Evolutionary conservation across 345 rosid species (phyloP).

Genomic region (Pistacia vera): DNA sequence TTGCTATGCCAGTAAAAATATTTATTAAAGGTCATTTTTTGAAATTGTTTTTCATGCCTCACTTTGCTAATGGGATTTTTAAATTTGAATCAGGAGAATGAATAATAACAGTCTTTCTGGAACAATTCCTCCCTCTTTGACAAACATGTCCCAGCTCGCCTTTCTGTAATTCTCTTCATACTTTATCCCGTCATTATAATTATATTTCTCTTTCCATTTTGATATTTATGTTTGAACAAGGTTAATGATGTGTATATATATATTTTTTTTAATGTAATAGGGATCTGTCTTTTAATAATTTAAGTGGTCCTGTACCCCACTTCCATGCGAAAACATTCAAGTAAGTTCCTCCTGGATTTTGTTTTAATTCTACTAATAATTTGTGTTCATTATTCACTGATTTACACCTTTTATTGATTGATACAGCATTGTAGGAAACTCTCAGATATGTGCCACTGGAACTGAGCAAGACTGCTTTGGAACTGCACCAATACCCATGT

Average conservation of each 20-base stretch:
- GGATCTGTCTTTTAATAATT: conserved; percentile 65
- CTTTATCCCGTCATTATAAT: not conserved
- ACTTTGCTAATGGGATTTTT: conserved; percentile 2
- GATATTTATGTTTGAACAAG: not conserved
- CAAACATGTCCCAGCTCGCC: conserved; percentile 74
- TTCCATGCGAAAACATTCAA: conserved; percentile 60
- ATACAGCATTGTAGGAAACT: conserved; percentile 80
- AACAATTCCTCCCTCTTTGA: conserved; percentile 70
- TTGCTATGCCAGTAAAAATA: not conserved
- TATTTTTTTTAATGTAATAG: conserved; percentile 22
- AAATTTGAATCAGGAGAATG: conserved; percentile 63
- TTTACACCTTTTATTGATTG: conserved; percentile 2
- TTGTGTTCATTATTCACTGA: conserved; percentile 2
- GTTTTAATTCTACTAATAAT: conserved; percentile 1
- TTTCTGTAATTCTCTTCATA: conserved; percentile 61
- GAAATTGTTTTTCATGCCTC: conserved; percentile 4
- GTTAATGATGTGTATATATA: not conserved
- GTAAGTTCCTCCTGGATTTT: conserved; percentile 46
- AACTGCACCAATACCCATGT: conserved; percentile 50
- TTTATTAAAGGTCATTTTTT: not conserved
- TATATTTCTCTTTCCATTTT: not conserved
- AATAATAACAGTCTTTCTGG: conserved; percentile 76
- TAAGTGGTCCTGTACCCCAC: conserved; percentile 60
- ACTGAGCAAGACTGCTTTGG: conserved; percentile 58
- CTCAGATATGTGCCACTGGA: conserved; percentile 68